phyloP scores from a whole-genome alignment of 345 rosid species.

The Murraya koenigii region DNA sequence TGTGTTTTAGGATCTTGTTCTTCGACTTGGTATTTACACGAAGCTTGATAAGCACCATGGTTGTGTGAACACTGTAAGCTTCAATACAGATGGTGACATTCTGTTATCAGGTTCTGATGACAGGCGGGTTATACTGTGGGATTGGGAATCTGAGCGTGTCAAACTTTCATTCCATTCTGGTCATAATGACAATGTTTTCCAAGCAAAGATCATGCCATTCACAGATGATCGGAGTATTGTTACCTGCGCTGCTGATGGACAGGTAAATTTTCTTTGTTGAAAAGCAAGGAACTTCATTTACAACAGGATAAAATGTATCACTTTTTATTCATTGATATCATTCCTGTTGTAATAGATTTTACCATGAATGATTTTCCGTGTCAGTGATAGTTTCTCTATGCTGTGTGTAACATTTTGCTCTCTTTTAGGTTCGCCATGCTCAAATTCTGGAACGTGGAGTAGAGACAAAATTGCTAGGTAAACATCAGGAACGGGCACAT shows the following conservation, averaged over 20 bases:
- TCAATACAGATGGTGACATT: constrained; percentile 56
- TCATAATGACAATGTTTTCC: constrained; percentile 71
- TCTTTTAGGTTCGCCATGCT: constrained; percentile 74
- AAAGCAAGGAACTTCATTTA: not conserved
- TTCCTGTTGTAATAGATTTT: not conserved
- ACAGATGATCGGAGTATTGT: constrained; percentile 78
- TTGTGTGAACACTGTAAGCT: constrained; percentile 78
- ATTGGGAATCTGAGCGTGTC: constrained; percentile 64
- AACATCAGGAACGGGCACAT: constrained; percentile 69
- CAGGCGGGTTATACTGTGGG: constrained; percentile 64
- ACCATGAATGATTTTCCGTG: not conserved
- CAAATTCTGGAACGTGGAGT: constrained; percentile 59
- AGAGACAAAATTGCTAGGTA: constrained; percentile 50
- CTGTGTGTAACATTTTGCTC: not conserved
- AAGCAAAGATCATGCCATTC: constrained; percentile 81
- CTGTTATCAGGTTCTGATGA: constrained; percentile 91
- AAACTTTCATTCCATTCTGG: constrained; percentile 74
- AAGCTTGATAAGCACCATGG: constrained; percentile 74
- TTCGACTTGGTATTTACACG: constrained; percentile 52
- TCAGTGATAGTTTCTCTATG: not conserved
- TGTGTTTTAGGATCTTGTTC: constrained; percentile 61
- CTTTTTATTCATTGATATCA: not conserved
- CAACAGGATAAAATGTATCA: not conserved
- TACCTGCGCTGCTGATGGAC: constrained; percentile 92
- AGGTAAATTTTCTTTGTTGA: constrained; percentile 40